A percentile compares a stretch with the other conserved stretches of the same genome.
Evolutionary conservation across 2,329 filamentous ascomycete species (phyloP).

Genomic region (Chrysoporthe austroafricana): DNA sequence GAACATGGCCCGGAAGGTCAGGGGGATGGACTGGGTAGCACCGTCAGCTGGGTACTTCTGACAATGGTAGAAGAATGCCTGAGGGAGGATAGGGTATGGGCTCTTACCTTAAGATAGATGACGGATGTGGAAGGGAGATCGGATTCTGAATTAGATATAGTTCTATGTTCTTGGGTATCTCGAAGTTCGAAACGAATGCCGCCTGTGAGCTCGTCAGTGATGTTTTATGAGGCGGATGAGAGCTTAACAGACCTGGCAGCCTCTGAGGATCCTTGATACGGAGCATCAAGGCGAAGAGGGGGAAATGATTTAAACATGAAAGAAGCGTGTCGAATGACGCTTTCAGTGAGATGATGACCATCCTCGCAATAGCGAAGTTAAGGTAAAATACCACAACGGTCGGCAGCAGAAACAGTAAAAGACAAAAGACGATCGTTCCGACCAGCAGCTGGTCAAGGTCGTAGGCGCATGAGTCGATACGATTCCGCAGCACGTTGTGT

Average conservation of each 20-base stretch:
- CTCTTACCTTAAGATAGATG: conserved; percentile 78
- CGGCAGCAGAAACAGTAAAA: conserved; percentile 91
- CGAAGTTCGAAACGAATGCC: conserved; percentile 90
- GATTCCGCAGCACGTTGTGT: conserved; percentile 92
- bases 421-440: conserved; percentile 93
- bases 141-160: conserved; percentile 43
- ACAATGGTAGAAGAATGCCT: conserved; percentile 14
- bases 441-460: conserved; percentile 95
- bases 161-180: conserved; percentile 64
- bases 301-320: conserved; percentile 96
- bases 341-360: conserved; percentile 93
- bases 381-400: conserved; percentile 97
- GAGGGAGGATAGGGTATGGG: not conserved
- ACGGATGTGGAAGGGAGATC: conserved; percentile 71
- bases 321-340: conserved; percentile 88
- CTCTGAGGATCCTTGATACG: conserved; percentile 89
- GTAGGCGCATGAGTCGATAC: conserved; percentile 98
- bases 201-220: conserved; percentile 48
- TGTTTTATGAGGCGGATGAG: conserved; percentile 13
- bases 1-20: conserved; percentile 93
- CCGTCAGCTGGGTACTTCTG: conserved; percentile 7
- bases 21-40: conserved; percentile 72
- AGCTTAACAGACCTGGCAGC: conserved; percentile 68
- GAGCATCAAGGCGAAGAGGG: conserved; percentile 95
- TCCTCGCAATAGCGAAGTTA: conserved; percentile 91